Evolutionary conservation across 2,329 filamentous ascomycete species (phyloP).

Genomic region (Beauveria caledonica): DNA sequence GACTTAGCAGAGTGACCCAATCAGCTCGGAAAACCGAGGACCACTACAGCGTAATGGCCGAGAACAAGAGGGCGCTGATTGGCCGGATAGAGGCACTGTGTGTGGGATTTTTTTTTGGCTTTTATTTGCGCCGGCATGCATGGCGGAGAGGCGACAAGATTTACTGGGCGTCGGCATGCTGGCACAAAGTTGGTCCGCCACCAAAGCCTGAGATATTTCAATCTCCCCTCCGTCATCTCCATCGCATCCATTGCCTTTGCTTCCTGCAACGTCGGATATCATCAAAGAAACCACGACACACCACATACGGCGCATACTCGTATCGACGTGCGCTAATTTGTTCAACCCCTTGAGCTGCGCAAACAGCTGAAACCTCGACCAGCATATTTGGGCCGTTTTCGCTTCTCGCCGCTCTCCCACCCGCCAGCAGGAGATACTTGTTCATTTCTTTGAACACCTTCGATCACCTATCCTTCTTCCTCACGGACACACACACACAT

Average conservation of each 20-base stretch:
- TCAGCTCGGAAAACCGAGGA: constrained; percentile 10
- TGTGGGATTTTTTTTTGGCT: constrained; percentile 10
- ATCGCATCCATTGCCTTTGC: neutral
- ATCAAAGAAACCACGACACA: neutral
- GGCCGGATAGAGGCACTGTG: constrained; percentile 15
- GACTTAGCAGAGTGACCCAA: constrained; percentile 6
- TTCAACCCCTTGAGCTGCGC: constrained; percentile 5
- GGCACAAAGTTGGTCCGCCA: constrained; percentile 1
- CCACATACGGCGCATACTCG: neutral
- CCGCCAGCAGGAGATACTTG: neutral
- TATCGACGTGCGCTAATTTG: constrained; percentile 3
- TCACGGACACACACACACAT: constrained; percentile 1
- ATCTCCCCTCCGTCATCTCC: neutral
- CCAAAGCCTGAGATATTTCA: neutral
- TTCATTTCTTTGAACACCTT: constrained; percentile 7
- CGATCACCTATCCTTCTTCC: neutral
- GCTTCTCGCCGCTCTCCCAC: constrained; percentile 11
- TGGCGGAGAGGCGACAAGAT: constrained; percentile 1
- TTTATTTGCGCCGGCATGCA: constrained; percentile 1
- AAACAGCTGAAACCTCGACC: constrained; percentile 5
- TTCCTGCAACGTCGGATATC: neutral
- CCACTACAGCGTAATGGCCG: constrained; percentile 16
- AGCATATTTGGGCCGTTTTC: constrained; percentile 5
- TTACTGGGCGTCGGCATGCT: neutral
- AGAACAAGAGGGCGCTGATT: constrained; percentile 21